Base-by-base conservation (phyloP, 2,329 filamentous ascomycete genomes). In the Monosporascus ibericus region DNA sequence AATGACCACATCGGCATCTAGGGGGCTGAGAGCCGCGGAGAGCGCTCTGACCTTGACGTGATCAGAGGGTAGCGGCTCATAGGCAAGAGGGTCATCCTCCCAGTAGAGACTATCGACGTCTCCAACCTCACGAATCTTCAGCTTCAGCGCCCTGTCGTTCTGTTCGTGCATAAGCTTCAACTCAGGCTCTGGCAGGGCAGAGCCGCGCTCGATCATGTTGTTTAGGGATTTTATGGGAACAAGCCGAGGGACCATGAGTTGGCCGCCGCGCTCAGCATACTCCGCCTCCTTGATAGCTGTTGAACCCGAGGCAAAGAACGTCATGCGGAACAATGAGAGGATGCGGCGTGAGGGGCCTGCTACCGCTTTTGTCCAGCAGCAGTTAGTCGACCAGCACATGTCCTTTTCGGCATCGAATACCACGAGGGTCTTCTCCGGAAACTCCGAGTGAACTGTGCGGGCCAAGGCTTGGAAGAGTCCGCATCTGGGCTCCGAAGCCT, bases 381-480 rank as follows among this genome's bases (percentile, higher is more conserved):
- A 34, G 9, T 34, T 34, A 34, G 30, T 9, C 18, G 47, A 52
- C 1, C 69, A 51, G 0, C 44, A 48, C 2, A 67, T 66, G 4
- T 52, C 47, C 1, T 30, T 17, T 17, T 56, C 60, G 5, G 78
- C 38, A 48, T 79, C 76, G n/a, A 80, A 62, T 0, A 71, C 74
- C 11, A 72, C 63, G 17, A 79, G 66, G 1, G 56, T 63, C 57
- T 70, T 77, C 18, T 70, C 66, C 1, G 71, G 65, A 53, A 78
- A 72, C 47, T 81, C 78, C 0, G 78, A 80, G 47, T 74, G 70
- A 8, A 81, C 63, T 0, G 75, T 75, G 20, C 78, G 69, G 1
- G 74, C 70, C 17, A 81, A 61, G 2, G 72, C 76, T n/a, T 75
- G 60, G 20, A 78, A 68, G 0, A 72, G 67, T 2, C 75, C 66